A percentile compares a stretch with the other conserved stretches of the same genome.
Evolutionary conservation across 306 rosid genomes (phyloP).

Genomic region (Cicer bijugum): DNA sequence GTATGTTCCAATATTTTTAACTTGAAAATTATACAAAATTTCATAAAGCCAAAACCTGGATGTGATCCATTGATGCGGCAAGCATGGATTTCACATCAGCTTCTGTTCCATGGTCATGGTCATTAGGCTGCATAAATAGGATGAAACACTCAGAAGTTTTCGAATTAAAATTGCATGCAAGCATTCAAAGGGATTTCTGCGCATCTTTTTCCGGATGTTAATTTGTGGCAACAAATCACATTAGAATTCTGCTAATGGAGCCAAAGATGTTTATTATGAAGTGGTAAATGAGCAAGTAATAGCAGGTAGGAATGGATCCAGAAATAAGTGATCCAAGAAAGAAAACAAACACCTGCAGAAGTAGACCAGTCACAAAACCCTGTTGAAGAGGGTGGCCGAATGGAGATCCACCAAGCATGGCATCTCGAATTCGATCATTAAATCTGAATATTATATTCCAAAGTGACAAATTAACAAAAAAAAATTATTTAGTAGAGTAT

Average conservation of each 20-base stretch:
- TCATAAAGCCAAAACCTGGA: conserved; percentile 65
- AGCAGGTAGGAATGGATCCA: conserved; percentile 3
- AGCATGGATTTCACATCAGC: conserved; percentile 64
- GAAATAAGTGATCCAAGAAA: not conserved
- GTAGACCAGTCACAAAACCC: conserved; percentile 90
- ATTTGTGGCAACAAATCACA: conserved; percentile 8
- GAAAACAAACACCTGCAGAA: conserved; percentile 63
- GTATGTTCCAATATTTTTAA: conserved; percentile 20
- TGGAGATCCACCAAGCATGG: conserved; percentile 94
- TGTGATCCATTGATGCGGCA: conserved; percentile 79
- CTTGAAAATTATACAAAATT: conserved; percentile 30
- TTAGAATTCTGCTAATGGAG: conserved; percentile 16
- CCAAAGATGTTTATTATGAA: conserved; percentile 18
- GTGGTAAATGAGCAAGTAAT: not conserved
- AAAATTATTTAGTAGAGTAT: conserved; percentile 34
- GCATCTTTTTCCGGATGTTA: not conserved
- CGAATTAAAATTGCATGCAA: conserved; percentile 10
- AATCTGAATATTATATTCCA: conserved; percentile 61
- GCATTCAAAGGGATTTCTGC: conserved; percentile 12
- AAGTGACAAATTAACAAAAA: conserved; percentile 38
- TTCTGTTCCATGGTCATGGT: conserved; percentile 78
- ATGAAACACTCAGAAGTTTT: conserved; percentile 35
- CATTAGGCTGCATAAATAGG: conserved; percentile 79
- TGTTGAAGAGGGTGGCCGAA: conserved; percentile 97
- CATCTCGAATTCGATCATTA: conserved; percentile 95